Base-by-base conservation (phyloP, 306 rosid species). In the Vigna radiata region DNA sequence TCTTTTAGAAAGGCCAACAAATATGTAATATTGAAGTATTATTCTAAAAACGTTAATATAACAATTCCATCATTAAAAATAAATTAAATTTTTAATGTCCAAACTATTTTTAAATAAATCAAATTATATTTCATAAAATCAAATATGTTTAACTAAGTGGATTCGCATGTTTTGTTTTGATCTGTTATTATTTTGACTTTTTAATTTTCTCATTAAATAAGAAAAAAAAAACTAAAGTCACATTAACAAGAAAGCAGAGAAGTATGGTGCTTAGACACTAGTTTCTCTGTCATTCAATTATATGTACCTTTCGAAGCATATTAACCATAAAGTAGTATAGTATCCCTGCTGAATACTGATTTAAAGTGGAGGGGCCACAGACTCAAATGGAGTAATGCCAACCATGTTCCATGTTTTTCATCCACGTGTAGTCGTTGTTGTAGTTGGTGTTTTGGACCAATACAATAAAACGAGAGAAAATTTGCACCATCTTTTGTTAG, bases 361-460 rank as follows among this genome's bases (percentile, higher is more conserved):
- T 59, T 23, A 27, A 27, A 25, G 39, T 25, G 65, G 65, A 59
- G 68, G 68, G 44, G 33, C 46, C 68, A 61, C 44, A 15, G 12
- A 61, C 46, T 61, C 14, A 29, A 60, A 60, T 7, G 21, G 41
- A 31, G 67, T 61, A 61, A 29, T 61, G 46, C 46, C 19, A 31
- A 29, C 36, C 19, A 60, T 14, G 23, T 29, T 61, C 46, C 68
- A 61, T 23, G 44, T 29, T 61, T 61, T 27, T 1, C 67, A 31
- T 16, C 43, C 67, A 2, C 23, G 46, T 29, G 12, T 13, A 1
- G 13, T 14, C 46, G 68, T 33, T 7, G 29, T 60, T 12, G 43
- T 29, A 13, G 66, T 27, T 60, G 66, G 27, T 62, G 21, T 36
- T n/a, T 37, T 64, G 17, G 27, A 37, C 49, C 49, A 36, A 17